Evolutionary conservation across 2,329 filamentous ascomycete genomes (phyloP).

Genomic region (Phialophora verrucosa): DNA sequence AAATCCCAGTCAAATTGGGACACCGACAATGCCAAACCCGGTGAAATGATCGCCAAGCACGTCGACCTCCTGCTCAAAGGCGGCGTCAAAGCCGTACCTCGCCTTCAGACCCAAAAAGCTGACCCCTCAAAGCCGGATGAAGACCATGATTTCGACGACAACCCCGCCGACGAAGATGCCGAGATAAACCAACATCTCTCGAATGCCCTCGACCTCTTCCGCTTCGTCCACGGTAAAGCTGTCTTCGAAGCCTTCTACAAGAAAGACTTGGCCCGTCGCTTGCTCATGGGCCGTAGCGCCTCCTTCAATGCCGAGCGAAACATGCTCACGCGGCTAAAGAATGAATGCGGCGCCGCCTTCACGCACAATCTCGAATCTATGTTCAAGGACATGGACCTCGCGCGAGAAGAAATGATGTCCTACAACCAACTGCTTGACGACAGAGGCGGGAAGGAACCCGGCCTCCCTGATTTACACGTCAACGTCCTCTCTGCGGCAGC

Average conservation of each 20-base stretch:
- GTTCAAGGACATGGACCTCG: conserved; percentile 97
- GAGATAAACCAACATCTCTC: conserved; percentile 92
- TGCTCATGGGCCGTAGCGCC: conserved; percentile 90
- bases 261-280: conserved; percentile 85
- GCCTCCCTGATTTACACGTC: conserved; percentile 74
- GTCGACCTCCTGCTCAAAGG: conserved; percentile 87
- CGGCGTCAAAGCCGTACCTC: conserved; percentile 81
- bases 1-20: conserved; percentile 73
- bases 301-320: conserved; percentile 94
- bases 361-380: conserved; percentile 98
- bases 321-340: conserved; percentile 90
- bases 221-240: conserved; percentile 96
- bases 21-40: conserved; percentile 88
- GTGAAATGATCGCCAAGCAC: conserved; percentile 98
- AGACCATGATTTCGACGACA: conserved; percentile 63
- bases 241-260: conserved; percentile 99
- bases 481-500: conserved; percentile 88
- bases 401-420: conserved; percentile 87
- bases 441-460: conserved; percentile 58
- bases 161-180: conserved; percentile 68
- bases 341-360: conserved; percentile 90
- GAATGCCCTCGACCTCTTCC: conserved; percentile 89
- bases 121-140: conserved; percentile 65
- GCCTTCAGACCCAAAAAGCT: conserved; percentile 61
- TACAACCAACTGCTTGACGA: conserved; percentile 74